phyloP scores from a whole-genome alignment of 345 rosid genomes.

The Eucalyptus pumila region DNA sequence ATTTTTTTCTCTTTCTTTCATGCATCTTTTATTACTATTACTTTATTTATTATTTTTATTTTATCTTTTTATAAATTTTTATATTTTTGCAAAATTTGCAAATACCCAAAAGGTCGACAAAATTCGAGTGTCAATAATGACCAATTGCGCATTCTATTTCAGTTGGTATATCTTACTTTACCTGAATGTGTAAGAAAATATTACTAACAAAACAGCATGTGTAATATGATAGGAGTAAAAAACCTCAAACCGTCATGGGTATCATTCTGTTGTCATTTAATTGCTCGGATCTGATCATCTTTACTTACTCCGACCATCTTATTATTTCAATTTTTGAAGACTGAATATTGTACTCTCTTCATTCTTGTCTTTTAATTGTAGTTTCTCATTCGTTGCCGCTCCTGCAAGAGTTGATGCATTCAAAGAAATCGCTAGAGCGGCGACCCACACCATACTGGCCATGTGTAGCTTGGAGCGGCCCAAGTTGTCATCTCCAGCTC shows the following conservation, averaged over 20 bases:
- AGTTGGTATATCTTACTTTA: too few species aligned
- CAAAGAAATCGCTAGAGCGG: constrained; percentile 18
- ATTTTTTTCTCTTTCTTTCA: too few species aligned
- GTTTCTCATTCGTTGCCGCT: background rate
- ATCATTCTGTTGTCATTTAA: background rate
- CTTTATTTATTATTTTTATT: too few species aligned
- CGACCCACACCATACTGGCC: constrained; percentile 16
- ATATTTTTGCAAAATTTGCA: too few species aligned
- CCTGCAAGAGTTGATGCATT: constrained; percentile 19
- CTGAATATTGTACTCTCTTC: background rate
- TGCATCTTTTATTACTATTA: too few species aligned
- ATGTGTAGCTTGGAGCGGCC: constrained; percentile 32
- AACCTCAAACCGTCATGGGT: background rate
- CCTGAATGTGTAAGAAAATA: background rate
- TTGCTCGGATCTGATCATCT: background rate
- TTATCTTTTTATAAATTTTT: too few species aligned
- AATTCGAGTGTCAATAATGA: too few species aligned
- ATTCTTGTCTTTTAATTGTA: background rate
- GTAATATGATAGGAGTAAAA: background rate
- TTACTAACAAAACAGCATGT: background rate
- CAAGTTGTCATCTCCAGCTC: background rate
- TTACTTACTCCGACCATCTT: background rate
- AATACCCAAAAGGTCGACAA: too few species aligned
- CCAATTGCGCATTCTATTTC: too few species aligned
- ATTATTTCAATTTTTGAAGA: background rate